These are phyloP conservation scores for Rubroboletus pulcherrimus DNA, from an alignment of 768 basidiomycete species.

Conservation along the genomic window DNA sequence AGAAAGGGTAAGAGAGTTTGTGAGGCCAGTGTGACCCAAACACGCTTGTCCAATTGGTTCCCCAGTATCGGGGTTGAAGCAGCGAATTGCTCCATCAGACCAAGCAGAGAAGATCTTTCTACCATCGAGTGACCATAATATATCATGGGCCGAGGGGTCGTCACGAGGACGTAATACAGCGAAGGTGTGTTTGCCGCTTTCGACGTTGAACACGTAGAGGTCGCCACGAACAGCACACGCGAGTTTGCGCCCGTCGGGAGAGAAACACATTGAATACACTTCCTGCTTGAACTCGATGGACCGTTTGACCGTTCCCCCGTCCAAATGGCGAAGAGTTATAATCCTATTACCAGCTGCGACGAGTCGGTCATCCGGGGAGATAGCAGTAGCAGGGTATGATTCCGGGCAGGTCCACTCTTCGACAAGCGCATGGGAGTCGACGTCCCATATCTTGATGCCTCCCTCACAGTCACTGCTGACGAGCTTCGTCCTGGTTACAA, in stretches of 20 bases:
- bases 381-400: background rate
- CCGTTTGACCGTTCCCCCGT: background rate
- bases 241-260: background rate
- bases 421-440: background rate
- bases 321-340: background rate
- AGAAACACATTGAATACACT: background rate
- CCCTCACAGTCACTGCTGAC: background rate
- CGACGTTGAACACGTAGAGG: background rate
- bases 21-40: background rate
- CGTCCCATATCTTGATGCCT: conserved; percentile 3
- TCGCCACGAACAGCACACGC: background rate
- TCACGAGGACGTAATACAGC: no score
- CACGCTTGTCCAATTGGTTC: background rate
- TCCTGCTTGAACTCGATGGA: background rate
- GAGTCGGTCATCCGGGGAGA: conserved; percentile 2
- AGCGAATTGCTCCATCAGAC: background rate
- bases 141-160: no score
- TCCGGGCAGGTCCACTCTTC: background rate
- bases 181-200: background rate
- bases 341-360: background rate
- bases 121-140: background rate
- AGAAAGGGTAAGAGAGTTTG: background rate
- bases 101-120: background rate
- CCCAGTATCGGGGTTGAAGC: background rate
- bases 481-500: background rate